phyloP scores from a whole-genome alignment of 2,329 filamentous ascomycete species.

The Nemania sp. region DNA sequence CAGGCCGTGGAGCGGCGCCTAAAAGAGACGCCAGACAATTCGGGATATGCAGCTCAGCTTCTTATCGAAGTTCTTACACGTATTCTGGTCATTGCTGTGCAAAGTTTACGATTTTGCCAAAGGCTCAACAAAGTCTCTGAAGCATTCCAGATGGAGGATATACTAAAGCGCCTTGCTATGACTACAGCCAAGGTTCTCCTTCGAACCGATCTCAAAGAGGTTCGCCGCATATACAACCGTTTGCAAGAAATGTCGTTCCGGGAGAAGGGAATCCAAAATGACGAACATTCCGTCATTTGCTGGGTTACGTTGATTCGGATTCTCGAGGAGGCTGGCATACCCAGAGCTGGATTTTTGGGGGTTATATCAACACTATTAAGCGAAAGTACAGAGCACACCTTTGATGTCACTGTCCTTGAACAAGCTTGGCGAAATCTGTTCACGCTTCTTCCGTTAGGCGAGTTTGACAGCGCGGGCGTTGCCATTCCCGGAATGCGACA shows the following conservation, averaged over 20 bases:
- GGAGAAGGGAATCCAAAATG: conserved; percentile 57
- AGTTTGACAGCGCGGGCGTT: conserved; percentile 61
- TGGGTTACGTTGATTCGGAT: conserved; percentile 65
- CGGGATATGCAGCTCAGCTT: conserved; percentile 34
- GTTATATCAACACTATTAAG: conserved; percentile 52
- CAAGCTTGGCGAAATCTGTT: conserved; percentile 63
- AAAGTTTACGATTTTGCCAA: conserved; percentile 51
- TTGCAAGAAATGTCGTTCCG: conserved; percentile 51
- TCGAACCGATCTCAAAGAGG: conserved; percentile 46
- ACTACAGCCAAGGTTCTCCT: conserved; percentile 48
- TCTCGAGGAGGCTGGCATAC: conserved; percentile 55
- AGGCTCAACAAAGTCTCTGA: conserved; percentile 42
- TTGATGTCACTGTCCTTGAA: conserved; percentile 57
- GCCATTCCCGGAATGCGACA: conserved; percentile 48
- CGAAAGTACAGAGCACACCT: conserved; percentile 41
- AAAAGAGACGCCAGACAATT: conserved; percentile 30
- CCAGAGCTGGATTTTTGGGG: conserved; percentile 65
- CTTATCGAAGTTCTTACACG: conserved; percentile 45
- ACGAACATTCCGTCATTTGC: conserved; percentile 52
- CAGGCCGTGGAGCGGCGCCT: conserved; percentile 47
- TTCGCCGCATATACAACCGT: conserved; percentile 54
- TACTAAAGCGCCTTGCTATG: conserved; percentile 50
- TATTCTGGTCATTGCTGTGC: conserved; percentile 45
- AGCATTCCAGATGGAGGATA: conserved; percentile 52
- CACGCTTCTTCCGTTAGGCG: conserved; percentile 62